phyloP scores from a whole-genome alignment of 768 basidiomycete genomes.

The Suillus lakei region DNA sequence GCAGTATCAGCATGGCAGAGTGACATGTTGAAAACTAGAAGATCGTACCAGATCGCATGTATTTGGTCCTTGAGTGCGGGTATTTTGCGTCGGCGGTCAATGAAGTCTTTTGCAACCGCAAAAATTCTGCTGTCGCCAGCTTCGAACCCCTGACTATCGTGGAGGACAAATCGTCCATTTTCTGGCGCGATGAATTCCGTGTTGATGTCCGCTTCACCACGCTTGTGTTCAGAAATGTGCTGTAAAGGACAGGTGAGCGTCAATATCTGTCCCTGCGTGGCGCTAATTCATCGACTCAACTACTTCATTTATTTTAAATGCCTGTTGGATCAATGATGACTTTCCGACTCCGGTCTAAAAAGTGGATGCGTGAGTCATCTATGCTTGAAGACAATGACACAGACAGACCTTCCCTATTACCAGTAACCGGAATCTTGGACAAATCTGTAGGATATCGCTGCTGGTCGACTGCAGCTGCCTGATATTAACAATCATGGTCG shows the following conservation, averaged over 20 bases:
- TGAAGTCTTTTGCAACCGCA: conserved; percentile 14
- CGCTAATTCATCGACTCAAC: conserved; percentile 3
- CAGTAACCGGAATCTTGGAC: conserved; percentile 14
- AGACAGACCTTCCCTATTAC: conserved; percentile 15
- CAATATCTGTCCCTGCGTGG: not conserved
- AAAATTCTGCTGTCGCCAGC: conserved; percentile 10
- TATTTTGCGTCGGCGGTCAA: conserved; percentile 12
- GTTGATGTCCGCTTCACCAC: conserved; percentile 18
- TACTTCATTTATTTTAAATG: conserved; percentile 10
- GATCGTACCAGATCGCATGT: conserved; percentile 20
- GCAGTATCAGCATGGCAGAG: not conserved
- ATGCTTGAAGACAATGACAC: not conserved
- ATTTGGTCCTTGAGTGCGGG: conserved; percentile 14
- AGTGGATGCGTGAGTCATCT: not conserved
- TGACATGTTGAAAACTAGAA: not conserved
- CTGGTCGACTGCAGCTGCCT: conserved; percentile 10
- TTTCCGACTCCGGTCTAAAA: conserved; percentile 13
- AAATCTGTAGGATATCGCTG: conserved; percentile 3
- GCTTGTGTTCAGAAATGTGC: conserved; percentile 3
- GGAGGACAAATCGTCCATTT: conserved; percentile 21
- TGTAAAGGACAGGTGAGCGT: not conserved
- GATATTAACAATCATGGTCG: not conserved
- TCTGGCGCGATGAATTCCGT: conserved; percentile 16
- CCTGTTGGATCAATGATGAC: conserved; percentile 12
- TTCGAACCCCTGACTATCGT: conserved; percentile 22